phyloP scores from a whole-genome alignment of 495 filamentous ascomycete genomes.

The Daldinia concentrica region DNA sequence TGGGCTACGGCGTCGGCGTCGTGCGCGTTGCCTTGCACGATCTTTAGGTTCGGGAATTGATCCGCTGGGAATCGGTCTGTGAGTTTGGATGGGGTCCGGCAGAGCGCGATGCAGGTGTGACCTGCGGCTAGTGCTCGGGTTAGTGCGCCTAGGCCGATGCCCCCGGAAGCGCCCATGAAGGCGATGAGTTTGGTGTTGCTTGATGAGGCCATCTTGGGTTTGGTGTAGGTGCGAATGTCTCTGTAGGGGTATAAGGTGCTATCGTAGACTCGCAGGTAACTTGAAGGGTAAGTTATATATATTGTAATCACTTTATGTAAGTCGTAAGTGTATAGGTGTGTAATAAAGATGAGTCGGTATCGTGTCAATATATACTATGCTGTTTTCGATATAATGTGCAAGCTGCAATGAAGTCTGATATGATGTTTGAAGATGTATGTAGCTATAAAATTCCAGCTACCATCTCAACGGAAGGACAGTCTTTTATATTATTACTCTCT shows the following conservation, averaged over 20 bases:
- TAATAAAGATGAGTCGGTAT: not conserved
- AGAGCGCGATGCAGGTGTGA: slow-evolving; percentile 63
- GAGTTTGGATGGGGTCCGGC: slow-evolving; percentile 71
- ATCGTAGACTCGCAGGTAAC: not conserved
- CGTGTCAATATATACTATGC: not conserved
- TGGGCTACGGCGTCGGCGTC: not conserved
- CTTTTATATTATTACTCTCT: not conserved
- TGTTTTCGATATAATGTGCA: not conserved
- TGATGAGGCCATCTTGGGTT: slow-evolving; percentile 8
- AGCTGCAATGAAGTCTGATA: not conserved
- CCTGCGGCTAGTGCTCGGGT: slow-evolving; percentile 60
- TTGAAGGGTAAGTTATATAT: not conserved
- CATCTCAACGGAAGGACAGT: not conserved
- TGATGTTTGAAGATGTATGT: not conserved
- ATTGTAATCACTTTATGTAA: not conserved
- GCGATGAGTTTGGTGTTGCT: slow-evolving; percentile 52
- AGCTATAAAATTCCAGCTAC: not conserved
- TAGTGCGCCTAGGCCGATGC: slow-evolving; percentile 58
- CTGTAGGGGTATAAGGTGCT: not conserved
- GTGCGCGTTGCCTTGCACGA: not conserved
- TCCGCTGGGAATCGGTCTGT: slow-evolving; percentile 51
- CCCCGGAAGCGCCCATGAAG: slow-evolving; percentile 68
- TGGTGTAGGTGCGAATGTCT: not conserved
- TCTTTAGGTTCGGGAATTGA: not conserved
- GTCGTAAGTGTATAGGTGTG: not conserved